Percentiles rank a stretch among this genome's conserved stretches.
Evolutionary conservation across 2,329 filamentous ascomycete species (phyloP).

Genomic region (Pyrenophora tritici-repentis): DNA sequence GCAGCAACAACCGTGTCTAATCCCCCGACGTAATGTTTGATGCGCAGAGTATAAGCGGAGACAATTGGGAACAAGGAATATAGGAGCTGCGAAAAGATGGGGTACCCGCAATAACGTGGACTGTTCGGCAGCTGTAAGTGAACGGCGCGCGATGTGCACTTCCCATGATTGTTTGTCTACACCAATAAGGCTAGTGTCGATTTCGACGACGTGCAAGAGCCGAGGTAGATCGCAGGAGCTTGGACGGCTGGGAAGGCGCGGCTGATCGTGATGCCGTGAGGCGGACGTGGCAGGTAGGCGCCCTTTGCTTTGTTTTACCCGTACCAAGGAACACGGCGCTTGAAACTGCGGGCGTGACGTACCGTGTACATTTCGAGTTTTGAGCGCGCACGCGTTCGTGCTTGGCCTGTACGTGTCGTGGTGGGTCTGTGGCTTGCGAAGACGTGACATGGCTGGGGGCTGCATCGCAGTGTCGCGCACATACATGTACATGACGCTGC

Average conservation of each 20-base stretch:
- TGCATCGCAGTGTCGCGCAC: background rate
- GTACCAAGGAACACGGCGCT: conserved; percentile 5
- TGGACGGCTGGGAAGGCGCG: conserved; percentile 1
- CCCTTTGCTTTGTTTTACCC: background rate
- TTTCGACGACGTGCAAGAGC: background rate
- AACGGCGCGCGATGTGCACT: no score
- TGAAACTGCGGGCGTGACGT: conserved; percentile 12
- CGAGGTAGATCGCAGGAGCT: conserved; percentile 8
- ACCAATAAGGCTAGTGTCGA: background rate
- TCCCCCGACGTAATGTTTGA: no score
- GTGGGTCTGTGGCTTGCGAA: background rate
- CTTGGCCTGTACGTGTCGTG: no score
- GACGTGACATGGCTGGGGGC: conserved; percentile 6
- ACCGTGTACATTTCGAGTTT: conserved; percentile 2
- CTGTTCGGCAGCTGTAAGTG: no score
- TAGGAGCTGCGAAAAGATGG: no score
- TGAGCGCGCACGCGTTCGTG: conserved; percentile 6
- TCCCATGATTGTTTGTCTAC: no score
- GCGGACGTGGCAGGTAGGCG: conserved; percentile 10
- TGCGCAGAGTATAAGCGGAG: no score
- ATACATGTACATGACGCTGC: background rate
- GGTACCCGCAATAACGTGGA: no score
- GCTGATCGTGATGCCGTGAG: conserved; percentile 2
- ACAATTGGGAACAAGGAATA: no score
- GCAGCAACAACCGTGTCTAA: no score